Evolutionary conservation across 2,329 filamentous ascomycete genomes (phyloP), one percentile per base, ranked within the genome.

Genomic region (Penicillium sp.): DNA sequence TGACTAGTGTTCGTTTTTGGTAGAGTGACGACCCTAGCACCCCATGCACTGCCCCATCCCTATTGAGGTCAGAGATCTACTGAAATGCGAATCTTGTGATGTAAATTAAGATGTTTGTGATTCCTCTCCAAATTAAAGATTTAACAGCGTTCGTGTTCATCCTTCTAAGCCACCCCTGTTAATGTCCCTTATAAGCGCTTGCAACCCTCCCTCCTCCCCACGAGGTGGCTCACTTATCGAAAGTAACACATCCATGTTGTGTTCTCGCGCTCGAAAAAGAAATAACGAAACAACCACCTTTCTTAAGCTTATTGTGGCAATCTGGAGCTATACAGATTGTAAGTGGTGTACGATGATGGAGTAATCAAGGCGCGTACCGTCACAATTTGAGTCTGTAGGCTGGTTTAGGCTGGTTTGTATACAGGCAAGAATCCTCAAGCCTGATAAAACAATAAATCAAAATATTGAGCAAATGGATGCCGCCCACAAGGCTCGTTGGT

Each of bases 281-380:
- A 24, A 51, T 18, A 37, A 44, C 40, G 40, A 48, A 44, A 48
- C 13, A n/a, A n/a, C 46, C 43, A 13, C 42, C 46, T 51, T 51
- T 47, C 49, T 51, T 46, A 51, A 46, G 43, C 39, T 48, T 48
- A 37, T 51, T 45, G 36, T 34, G 13, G 42, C 39, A 33, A 51
- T 44, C 26, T 48, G 39, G 42, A 51, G 26, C 46, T 51, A 50
- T 47, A 27, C 13, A 47, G 39, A 25, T 24, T 47, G 40, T 47
- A 28, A 51, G 45, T 45, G 47, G 26, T 11, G 11, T 48, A 43
- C 42, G 24, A 51, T 43, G 24, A 42, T 47, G n/a, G 41, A 25
- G 3, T 28, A 43, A 37, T 36, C 12, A 51, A 38, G 35, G 18
- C 34, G 45, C 12, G 24, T 51, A 45, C 48, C 45, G 37, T 51